Percentiles rank a stretch among this genome's conserved stretches.
Conservation (phyloP, 371 early-diverging fungal species). For the Fennellomyces sp. region DNA sequence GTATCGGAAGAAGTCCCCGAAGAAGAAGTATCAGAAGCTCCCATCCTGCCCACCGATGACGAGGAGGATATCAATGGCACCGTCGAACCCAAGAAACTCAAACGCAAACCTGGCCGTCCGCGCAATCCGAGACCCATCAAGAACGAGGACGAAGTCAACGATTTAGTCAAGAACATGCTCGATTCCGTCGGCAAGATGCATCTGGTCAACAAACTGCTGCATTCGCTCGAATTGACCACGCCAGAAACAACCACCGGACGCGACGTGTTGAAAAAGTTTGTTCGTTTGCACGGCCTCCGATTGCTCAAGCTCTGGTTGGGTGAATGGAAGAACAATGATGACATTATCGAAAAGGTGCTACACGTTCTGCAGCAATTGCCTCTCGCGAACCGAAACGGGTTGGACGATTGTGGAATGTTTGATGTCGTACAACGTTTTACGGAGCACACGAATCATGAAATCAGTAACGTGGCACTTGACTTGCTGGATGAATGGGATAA, state of each 20-base stretch:
- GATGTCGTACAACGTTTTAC: slow-evolving; percentile 53
- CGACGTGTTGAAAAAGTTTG: slow-evolving; percentile 43
- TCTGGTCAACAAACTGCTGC: slow-evolving; percentile 52
- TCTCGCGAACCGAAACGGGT: slow-evolving; percentile 67
- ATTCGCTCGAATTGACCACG: slow-evolving; percentile 40
- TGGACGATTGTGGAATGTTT: slow-evolving; percentile 69
- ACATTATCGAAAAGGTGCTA: slow-evolving; percentile 40
- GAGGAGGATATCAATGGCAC: slow-evolving; percentile 26
- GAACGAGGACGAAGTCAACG: slow-evolving; percentile 61
- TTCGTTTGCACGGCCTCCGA: slow-evolving; percentile 49
- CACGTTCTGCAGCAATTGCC: slow-evolving; percentile 60
- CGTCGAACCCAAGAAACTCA: slow-evolving; percentile 16
- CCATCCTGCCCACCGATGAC: slow-evolving; percentile 2
- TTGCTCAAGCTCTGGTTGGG: slow-evolving; percentile 53
- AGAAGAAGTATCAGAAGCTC: slow-evolving; percentile 22
- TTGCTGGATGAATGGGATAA: slow-evolving; percentile 54
- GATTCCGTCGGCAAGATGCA: slow-evolving; percentile 60
- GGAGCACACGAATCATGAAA: slow-evolving; percentile 36
- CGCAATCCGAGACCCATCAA: slow-evolving; percentile 42
- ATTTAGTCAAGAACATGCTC: slow-evolving; percentile 70
- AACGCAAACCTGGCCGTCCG: slow-evolving; percentile 33
- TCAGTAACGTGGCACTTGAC: slow-evolving; percentile 32
- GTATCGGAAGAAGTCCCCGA: slow-evolving; percentile 50
- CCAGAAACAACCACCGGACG: slow-evolving; percentile 28
- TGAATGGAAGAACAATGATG: slow-evolving; percentile 48